Evolutionary conservation across 164 flowering plant species (phyloP).

Genomic region (Liquidambar formosana): DNA sequence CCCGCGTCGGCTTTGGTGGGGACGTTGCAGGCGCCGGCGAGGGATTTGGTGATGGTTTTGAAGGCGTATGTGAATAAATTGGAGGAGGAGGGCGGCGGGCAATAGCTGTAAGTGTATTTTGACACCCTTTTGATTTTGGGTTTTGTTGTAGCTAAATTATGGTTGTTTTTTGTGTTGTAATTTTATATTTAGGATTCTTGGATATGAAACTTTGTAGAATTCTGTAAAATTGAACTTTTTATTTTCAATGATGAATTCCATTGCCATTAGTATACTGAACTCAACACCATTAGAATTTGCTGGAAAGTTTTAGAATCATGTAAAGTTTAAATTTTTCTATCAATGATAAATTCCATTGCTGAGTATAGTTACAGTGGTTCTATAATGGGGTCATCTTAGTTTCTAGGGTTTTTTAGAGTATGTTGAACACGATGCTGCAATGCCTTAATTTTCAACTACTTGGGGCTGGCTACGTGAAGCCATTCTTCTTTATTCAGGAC

Average conservation of each 20-base stretch:
- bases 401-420: too few species aligned
- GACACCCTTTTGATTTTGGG: neutral
- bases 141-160: neutral
- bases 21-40: constrained; percentile 88
- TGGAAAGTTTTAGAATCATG: neutral
- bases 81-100: constrained; percentile 62
- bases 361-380: neutral
- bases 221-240: too few species aligned
- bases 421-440: too few species aligned
- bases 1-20: constrained; percentile 75
- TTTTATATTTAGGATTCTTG: too few species aligned
- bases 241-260: too few species aligned
- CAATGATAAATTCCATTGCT: neutral
- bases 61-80: constrained; percentile 88
- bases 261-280: too few species aligned
- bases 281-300: neutral
- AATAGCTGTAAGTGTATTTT: constrained; percentile 20
- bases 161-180: neutral
- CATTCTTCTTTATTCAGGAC: too few species aligned
- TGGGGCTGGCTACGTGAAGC: too few species aligned
- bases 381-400: too few species aligned
- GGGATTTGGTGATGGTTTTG: constrained; percentile 74
- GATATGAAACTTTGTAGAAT: too few species aligned
- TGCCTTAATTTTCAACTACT: too few species aligned
- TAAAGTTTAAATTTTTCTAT: neutral